Conservation (phyloP, 768 basidiomycete genomes). For the Lentinula boryana region DNA sequence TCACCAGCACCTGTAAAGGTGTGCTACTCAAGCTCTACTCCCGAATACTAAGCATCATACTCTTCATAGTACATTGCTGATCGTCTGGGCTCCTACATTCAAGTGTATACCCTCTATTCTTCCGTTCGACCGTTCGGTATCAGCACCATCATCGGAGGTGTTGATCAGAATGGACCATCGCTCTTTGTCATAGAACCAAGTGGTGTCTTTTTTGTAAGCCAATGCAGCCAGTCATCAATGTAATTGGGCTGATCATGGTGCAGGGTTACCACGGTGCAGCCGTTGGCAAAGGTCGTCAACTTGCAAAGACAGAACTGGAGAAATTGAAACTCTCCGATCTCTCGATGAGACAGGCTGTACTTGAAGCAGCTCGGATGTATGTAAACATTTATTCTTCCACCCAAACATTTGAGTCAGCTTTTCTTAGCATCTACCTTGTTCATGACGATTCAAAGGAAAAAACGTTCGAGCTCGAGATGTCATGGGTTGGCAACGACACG, state of each 20-base stretch:
- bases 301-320: conserved; percentile 97
- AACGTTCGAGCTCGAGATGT: conserved; percentile 96
- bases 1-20: conserved; percentile 79
- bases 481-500: conserved; percentile 90
- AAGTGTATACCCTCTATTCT: conserved; percentile 95
- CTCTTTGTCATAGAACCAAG: conserved; percentile 93
- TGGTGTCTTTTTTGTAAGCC: conserved; percentile 80
- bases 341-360: conserved; percentile 77
- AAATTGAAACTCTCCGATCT: conserved; percentile 86
- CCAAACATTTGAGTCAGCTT: conserved; percentile 5
- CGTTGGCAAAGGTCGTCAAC: conserved; percentile 96
- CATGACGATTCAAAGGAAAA: conserved; percentile 99
- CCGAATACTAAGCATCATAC: not conserved
- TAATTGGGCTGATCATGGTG: not conserved
- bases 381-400: not conserved
- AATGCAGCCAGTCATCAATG: not conserved
- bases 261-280: conserved; percentile 96
- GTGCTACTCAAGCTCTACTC: conserved; percentile 9
- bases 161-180: conserved; percentile 83
- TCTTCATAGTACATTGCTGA: conserved; percentile 42
- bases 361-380: conserved; percentile 96
- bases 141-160: conserved; percentile 83
- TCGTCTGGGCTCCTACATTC: conserved; percentile 83
- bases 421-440: conserved; percentile 83
- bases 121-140: conserved; percentile 97